A percentile compares a stretch with the other conserved stretches of the same genome.
These are phyloP conservation scores for Lactarius akahatsu DNA, from an alignment of 768 basidiomycete genomes.

Conservation along the genomic window DNA sequence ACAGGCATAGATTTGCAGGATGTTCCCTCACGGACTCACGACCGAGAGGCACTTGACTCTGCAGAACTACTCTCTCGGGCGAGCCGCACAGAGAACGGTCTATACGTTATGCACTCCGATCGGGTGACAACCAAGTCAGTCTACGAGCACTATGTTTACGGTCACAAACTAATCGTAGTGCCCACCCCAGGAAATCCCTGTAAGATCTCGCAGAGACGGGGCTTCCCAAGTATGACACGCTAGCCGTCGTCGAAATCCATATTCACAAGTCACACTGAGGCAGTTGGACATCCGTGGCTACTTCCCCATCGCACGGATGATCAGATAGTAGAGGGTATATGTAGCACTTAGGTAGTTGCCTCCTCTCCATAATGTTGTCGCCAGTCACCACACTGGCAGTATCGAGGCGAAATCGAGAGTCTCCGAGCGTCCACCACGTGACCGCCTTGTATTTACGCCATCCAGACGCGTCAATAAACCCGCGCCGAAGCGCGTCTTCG, in stretches of 20 bases:
- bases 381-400: no score
- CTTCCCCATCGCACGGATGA: neutral
- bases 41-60: conserved; percentile 39
- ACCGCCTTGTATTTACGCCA: conserved; percentile 13
- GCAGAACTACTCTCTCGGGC: conserved; percentile 52
- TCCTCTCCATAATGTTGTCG: no score
- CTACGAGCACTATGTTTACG: neutral
- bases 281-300: neutral
- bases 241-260: neutral
- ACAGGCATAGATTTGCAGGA: conserved; percentile 36
- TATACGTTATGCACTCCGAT: conserved; percentile 61
- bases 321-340: neutral
- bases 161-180: conserved; percentile 1
- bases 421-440: neutral
- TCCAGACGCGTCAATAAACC: conserved; percentile 4
- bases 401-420: no score
- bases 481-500: neutral
- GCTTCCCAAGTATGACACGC: neutral
- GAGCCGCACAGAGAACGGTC: conserved; percentile 47
- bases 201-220: conserved; percentile 30
- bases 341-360: neutral
- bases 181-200: conserved; percentile 10
- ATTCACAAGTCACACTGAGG: neutral
- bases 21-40: neutral
- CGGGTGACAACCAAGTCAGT: conserved; percentile 29